phyloP scores from a whole-genome alignment of 768 basidiomycete genomes.

The Botryobasidium botryosum region DNA sequence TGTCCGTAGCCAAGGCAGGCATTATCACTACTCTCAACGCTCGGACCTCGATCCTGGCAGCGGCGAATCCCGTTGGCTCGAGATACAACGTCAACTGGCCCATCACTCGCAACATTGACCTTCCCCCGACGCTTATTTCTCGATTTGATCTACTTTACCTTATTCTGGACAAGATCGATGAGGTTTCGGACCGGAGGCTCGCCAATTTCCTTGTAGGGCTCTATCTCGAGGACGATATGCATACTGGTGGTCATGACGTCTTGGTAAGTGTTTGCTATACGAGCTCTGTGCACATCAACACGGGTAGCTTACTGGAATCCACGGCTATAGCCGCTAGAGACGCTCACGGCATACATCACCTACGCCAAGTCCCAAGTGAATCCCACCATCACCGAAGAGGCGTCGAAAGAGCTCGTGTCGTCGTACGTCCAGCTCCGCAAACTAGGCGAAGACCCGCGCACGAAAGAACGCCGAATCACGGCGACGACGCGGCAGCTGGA shows the following conservation, averaged over 20 bases:
- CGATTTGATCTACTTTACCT: slow-evolving; percentile 95
- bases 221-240: slow-evolving; percentile 82
- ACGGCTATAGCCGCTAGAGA: slow-evolving; percentile 54
- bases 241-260: slow-evolving; percentile 46
- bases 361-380: slow-evolving; percentile 77
- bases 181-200: slow-evolving; percentile 63
- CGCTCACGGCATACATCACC: slow-evolving; percentile 86
- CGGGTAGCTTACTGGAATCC: neutral
- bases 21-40: slow-evolving; percentile 37
- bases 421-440: slow-evolving; percentile 91
- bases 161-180: slow-evolving; percentile 88
- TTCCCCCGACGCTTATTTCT: slow-evolving; percentile 94
- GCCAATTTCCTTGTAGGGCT: slow-evolving; percentile 87
- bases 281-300: neutral
- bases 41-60: slow-evolving; percentile 51
- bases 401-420: slow-evolving; percentile 64
- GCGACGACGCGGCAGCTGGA: slow-evolving; percentile 96
- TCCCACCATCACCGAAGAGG: slow-evolving; percentile 73
- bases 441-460: slow-evolving; percentile 73
- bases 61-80: slow-evolving; percentile 92
- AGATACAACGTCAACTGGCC: slow-evolving; percentile 87
- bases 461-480: slow-evolving; percentile 85
- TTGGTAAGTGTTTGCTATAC: slow-evolving; percentile 37
- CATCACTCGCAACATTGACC: slow-evolving; percentile 89
- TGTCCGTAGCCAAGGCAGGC: slow-evolving; percentile 35